A percentile compares a stretch with the other conserved stretches of the same genome.
These are phyloP conservation scores for Sporothrix phasma DNA, from an alignment of 2,329 filamentous ascomycete species.

Conservation along the genomic window DNA sequence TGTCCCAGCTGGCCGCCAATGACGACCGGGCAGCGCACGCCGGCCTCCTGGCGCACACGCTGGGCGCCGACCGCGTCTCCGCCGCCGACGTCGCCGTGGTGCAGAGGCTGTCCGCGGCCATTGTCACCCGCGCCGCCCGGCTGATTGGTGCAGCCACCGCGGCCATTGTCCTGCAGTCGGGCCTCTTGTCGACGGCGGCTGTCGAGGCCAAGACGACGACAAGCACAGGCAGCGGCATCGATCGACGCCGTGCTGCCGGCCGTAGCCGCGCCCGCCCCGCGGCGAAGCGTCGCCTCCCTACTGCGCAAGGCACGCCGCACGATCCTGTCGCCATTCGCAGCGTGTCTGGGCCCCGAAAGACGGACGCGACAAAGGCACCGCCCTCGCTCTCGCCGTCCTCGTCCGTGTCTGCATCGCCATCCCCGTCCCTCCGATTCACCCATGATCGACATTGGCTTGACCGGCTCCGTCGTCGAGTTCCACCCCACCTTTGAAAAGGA, in stretches of 20 bases:
- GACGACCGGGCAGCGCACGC: not conserved
- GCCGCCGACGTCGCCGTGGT: conserved; percentile 65
- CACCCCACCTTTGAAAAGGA: conserved; percentile 86
- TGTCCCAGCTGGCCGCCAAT: conserved; percentile 6
- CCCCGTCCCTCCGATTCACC: too few species aligned
- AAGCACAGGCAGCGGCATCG: too few species aligned
- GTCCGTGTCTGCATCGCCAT: not conserved
- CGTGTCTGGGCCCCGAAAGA: not conserved
- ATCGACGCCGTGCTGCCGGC: too few species aligned
- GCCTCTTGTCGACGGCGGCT: conserved; percentile 33
- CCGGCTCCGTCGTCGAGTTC: conserved; percentile 87
- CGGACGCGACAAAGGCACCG: not conserved
- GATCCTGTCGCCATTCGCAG: not conserved
- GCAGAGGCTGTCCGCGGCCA: conserved; percentile 68
- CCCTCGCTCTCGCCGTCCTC: not conserved
- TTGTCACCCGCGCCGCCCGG: conserved; percentile 79
- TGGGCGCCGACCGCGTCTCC: not conserved
- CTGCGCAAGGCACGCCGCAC: not conserved
- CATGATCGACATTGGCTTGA: conserved; percentile 72
- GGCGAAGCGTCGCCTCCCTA: not conserved
- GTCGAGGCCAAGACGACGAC: not conserved
- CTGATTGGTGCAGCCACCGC: conserved; percentile 83
- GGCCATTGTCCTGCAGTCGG: conserved; percentile 70
- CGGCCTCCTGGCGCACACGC: not conserved
- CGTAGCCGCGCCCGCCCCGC: not conserved